phyloP scores from a whole-genome alignment of 2,329 filamentous ascomycete genomes.

The Graphilbum fragrans region DNA sequence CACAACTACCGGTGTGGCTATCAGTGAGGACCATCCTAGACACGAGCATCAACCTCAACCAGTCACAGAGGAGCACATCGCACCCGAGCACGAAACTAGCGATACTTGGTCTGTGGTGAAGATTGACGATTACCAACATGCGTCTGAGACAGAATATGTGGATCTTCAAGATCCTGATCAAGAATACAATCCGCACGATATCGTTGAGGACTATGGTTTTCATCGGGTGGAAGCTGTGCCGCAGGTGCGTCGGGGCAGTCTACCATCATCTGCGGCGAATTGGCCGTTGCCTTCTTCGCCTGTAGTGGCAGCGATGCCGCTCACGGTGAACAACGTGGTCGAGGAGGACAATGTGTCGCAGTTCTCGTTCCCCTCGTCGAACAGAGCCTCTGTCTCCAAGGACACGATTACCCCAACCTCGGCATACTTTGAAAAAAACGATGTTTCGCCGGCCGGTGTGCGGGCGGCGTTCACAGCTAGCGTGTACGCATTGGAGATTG shows the following conservation, averaged over 20 bases:
- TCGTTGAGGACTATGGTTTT: not conserved
- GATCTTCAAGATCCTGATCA: no score
- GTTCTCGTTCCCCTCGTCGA: not conserved
- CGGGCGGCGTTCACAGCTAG: slow-evolving; percentile 9
- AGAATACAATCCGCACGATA: not conserved
- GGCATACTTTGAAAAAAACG: not conserved
- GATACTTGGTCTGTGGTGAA: no score
- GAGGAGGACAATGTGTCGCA: not conserved
- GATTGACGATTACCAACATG: no score
- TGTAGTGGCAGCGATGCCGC: not conserved
- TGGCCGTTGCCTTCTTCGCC: slow-evolving; percentile 9
- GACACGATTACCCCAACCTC: not conserved
- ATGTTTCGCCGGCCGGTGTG: not conserved
- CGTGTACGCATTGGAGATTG: slow-evolving; percentile 11
- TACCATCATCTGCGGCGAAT: slow-evolving; percentile 7
- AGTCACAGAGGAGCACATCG: no score
- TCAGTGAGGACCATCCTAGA: no score
- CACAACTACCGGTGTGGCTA: no score
- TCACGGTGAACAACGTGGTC: not conserved
- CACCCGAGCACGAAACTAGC: no score
- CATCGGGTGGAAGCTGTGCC: not conserved
- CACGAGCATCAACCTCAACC: no score
- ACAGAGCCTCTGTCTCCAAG: not conserved
- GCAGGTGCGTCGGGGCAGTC: not conserved
- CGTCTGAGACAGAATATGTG: no score